These are phyloP conservation scores for Mrakia blollopis DNA, from an alignment of 768 basidiomycete species.

Conservation along the genomic window DNA sequence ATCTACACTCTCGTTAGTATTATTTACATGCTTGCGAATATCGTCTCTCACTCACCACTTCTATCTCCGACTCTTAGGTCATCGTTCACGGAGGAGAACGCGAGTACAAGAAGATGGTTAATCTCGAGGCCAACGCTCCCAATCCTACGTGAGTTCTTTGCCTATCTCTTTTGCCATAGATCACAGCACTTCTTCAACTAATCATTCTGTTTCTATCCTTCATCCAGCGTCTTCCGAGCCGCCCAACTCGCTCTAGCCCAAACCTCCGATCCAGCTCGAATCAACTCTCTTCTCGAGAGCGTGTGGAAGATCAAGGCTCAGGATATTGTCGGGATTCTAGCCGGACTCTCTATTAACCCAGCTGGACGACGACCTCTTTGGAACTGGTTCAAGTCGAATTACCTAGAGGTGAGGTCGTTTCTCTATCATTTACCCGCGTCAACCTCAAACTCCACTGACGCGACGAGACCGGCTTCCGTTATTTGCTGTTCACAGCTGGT, in stretches of 20 bases:
- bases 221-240: background rate
- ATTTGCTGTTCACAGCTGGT: background rate
- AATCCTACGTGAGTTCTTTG: background rate
- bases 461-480: background rate
- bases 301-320: background rate
- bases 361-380: background rate
- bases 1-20: constrained; percentile 45
- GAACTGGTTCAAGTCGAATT: background rate
- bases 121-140: background rate
- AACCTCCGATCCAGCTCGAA: background rate
- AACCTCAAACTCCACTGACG: background rate
- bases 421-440: background rate
- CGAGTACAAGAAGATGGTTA: constrained; percentile 52
- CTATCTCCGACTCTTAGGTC: constrained; percentile 6
- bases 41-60: background rate
- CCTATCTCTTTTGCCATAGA: background rate
- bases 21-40: constrained; percentile 46
- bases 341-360: background rate
- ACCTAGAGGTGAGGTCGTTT: background rate
- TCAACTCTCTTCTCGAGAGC: background rate
- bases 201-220: background rate
- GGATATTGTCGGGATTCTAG: background rate
- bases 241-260: background rate
- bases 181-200: background rate
- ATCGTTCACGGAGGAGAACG: constrained; percentile 44